Percentiles rank a stretch among this genome's conserved stretches.
Conservation (phyloP, 192 early-diverging fungal genomes). For the Tieghemiomyces parasiticus region DNA sequence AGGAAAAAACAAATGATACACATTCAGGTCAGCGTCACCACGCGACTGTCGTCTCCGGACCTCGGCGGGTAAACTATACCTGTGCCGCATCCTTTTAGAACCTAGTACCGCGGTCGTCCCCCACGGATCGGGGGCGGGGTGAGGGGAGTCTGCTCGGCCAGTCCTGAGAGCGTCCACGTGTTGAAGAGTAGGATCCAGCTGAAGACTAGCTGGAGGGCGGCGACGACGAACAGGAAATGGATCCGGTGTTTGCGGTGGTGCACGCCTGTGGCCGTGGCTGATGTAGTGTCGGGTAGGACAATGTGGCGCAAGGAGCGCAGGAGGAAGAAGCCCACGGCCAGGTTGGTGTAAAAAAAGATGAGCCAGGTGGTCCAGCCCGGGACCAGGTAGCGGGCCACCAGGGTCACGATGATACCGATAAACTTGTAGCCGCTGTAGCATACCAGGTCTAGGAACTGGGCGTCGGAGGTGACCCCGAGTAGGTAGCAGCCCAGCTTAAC, state of each 20-base stretch:
- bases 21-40: too few species aligned
- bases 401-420: constrained; percentile 51
- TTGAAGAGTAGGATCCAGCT: constrained; percentile 65
- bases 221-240: constrained; percentile 77
- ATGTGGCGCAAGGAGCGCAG: constrained; percentile 59
- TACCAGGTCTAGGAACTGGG: constrained; percentile 69
- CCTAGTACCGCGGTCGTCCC: too few species aligned
- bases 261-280: constrained; percentile 37
- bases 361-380: constrained; percentile 44
- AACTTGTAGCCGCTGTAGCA: constrained; percentile 93
- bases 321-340: constrained; percentile 79
- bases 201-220: constrained; percentile 62
- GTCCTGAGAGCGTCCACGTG: constrained; percentile 12
- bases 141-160: too few species aligned
- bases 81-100: too few species aligned
- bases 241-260: constrained; percentile 68
- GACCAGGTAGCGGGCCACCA: constrained; percentile 28
- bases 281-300: constrained; percentile 50
- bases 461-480: constrained; percentile 68
- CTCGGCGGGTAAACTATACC: too few species aligned
- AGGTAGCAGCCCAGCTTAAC: constrained; percentile 78
- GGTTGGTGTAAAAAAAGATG: constrained; percentile 54
- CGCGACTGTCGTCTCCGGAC: too few species aligned
- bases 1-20: too few species aligned
- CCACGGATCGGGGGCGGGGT: too few species aligned